Evolutionary conservation across 768 basidiomycete species (phyloP).

Genomic region (Podaxis sp.): DNA sequence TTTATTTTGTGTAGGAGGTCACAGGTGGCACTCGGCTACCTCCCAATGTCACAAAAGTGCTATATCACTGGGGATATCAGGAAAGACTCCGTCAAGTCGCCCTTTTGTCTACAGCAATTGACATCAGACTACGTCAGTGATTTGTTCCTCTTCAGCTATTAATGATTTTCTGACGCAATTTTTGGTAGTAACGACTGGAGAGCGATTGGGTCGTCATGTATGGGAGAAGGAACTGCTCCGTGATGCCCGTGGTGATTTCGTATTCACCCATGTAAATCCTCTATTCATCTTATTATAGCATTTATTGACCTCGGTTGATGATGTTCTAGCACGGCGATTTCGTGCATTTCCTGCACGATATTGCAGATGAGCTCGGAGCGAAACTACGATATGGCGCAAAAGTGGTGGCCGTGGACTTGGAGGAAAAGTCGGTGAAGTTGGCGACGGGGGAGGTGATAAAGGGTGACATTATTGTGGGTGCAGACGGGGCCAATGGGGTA

Average conservation of each 20-base stretch:
- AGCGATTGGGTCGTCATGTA: slow-evolving; percentile 39
- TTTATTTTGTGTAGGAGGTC: slow-evolving; percentile 10
- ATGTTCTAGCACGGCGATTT: slow-evolving; percentile 44
- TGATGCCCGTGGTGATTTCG: slow-evolving; percentile 37
- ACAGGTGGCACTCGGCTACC: slow-evolving; percentile 29
- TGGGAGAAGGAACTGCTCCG: slow-evolving; percentile 51
- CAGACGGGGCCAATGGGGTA: slow-evolving; percentile 45
- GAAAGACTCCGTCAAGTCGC: slow-evolving; percentile 19
- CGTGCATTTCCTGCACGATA: slow-evolving; percentile 41
- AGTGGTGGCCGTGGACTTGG: slow-evolving; percentile 25
- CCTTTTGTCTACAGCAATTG: slow-evolving; percentile 21
- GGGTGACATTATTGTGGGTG: slow-evolving; percentile 53
- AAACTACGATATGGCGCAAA: slow-evolving; percentile 29
- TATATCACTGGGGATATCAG: slow-evolving; percentile 50
- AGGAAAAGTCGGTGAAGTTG: slow-evolving; percentile 26
- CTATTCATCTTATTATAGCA: background rate
- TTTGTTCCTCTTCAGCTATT: background rate
- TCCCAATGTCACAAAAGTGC: slow-evolving; percentile 53
- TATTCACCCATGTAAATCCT: slow-evolving; percentile 32
- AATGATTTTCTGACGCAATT: background rate
- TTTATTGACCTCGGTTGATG: background rate
- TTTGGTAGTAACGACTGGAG: slow-evolving; percentile 43
- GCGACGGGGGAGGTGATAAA: slow-evolving; percentile 35
- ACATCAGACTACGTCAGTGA: slow-evolving; percentile 15
- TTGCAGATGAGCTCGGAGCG: slow-evolving; percentile 41